phyloP scores from a whole-genome alignment of 2,329 filamentous ascomycete genomes.

The Cadophora sp. region DNA sequence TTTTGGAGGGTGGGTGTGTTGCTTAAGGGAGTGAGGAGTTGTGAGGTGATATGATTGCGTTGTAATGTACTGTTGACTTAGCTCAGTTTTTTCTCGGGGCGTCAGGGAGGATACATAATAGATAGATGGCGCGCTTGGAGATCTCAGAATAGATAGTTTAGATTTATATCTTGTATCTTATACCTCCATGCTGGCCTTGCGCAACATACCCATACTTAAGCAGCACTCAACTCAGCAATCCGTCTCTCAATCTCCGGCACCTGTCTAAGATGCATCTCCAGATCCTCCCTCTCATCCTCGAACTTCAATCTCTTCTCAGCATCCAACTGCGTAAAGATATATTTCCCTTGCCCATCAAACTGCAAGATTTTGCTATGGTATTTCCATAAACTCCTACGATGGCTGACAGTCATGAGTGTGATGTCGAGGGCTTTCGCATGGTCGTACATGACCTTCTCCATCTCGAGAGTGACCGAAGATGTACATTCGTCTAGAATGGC shows the following conservation, averaged over 20 bases:
- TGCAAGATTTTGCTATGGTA: conserved; percentile 95
- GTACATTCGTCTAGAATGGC: conserved; percentile 98
- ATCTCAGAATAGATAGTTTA: background rate
- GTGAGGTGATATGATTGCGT: background rate
- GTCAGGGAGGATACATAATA: background rate
- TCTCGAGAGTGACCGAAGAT: conserved; percentile 90
- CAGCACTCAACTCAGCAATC: conserved; percentile 76
- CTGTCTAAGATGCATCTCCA: conserved; percentile 83
- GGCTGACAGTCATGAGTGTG: conserved; percentile 95
- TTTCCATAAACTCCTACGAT: conserved; percentile 91
- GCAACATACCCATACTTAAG: background rate
- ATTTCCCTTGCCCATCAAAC: conserved; percentile 93
- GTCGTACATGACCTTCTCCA: conserved; percentile 96
- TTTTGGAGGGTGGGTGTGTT: background rate
- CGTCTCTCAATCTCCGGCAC: conserved; percentile 89
- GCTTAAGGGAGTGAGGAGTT: background rate
- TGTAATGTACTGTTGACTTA: background rate
- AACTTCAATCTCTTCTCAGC: conserved; percentile 83
- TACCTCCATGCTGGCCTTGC: background rate
- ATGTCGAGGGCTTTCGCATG: conserved; percentile 90
- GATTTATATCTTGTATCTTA: background rate
- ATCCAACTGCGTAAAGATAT: conserved; percentile 88
- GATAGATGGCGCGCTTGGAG: background rate
- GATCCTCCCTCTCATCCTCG: conserved; percentile 96
- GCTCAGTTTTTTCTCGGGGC: background rate